Evolutionary conservation across 345 rosid genomes (phyloP).

Genomic region (Rhizophora mangle): DNA sequence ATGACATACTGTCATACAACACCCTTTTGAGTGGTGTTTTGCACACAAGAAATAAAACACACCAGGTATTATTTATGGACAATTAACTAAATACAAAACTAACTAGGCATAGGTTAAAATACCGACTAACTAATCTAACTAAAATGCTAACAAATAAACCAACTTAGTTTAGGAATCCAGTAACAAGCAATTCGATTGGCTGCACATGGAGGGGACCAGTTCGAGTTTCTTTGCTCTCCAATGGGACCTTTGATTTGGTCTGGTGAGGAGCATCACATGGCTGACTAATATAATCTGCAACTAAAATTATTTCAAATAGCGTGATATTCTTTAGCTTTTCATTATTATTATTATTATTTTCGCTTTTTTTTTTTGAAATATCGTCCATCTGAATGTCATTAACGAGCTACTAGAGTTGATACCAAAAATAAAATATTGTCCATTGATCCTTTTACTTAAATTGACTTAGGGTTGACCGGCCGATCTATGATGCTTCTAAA

Average conservation of each 20-base stretch:
- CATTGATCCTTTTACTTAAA: slow-evolving; percentile 13
- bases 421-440: neutral
- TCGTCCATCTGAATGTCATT: neutral
- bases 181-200: slow-evolving; percentile 23
- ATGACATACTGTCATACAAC: too few relatives aligned
- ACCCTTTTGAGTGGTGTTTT: too few relatives aligned
- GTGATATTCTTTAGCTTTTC: neutral
- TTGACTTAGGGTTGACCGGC: neutral
- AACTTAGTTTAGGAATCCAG: neutral
- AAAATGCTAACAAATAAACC: too few relatives aligned
- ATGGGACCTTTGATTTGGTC: slow-evolving; percentile 4
- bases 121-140: too few relatives aligned
- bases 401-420: neutral
- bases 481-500: neutral
- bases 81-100: too few relatives aligned
- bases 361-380: too few relatives aligned
- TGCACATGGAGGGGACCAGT: slow-evolving; percentile 43
- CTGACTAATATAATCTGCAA: slow-evolving; percentile 13
- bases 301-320: neutral
- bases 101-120: too few relatives aligned
- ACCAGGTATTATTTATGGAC: too few relatives aligned
- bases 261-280: slow-evolving; percentile 13
- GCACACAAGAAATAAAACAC: too few relatives aligned
- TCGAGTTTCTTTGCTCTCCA: slow-evolving; percentile 23
- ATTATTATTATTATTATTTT: neutral